A percentile compares a stretch with the other conserved stretches of the same genome.
Evolutionary conservation across 2,329 filamentous ascomycete genomes (phyloP).

Genomic region (Monascus ruber): DNA sequence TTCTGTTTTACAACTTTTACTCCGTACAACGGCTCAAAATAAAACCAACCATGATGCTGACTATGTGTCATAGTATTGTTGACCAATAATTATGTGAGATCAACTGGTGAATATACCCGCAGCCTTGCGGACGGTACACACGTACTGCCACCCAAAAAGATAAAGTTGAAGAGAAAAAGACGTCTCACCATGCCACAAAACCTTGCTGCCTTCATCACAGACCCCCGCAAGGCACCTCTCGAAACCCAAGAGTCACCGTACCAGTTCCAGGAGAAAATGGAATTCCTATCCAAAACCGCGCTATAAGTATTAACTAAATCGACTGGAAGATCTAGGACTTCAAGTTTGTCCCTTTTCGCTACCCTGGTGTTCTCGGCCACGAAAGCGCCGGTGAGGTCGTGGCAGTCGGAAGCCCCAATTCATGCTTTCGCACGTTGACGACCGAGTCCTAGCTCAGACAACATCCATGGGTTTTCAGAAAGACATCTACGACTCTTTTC

Average conservation of each 20-base stretch:
- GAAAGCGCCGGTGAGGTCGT: conserved; percentile 38
- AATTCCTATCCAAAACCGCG: conserved; percentile 24
- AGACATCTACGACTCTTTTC: conserved; percentile 11
- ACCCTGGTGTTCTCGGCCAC: conserved; percentile 28
- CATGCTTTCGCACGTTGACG: conserved; percentile 32
- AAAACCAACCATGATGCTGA: too few relatives aligned
- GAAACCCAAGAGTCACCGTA: conserved; percentile 5
- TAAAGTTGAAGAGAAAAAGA: too few relatives aligned
- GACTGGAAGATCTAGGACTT: conserved; percentile 23
- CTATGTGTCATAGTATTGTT: too few relatives aligned
- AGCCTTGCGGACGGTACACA: too few relatives aligned
- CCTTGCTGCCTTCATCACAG: not conserved
- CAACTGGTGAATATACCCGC: too few relatives aligned
- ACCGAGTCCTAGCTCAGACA: conserved; percentile 30
- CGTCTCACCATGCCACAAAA: not conserved
- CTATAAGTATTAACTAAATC: conserved; percentile 29
- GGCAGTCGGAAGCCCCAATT: conserved; percentile 36
- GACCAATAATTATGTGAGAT: too few relatives aligned
- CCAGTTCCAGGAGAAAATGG: conserved; percentile 12
- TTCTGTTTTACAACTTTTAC: too few relatives aligned
- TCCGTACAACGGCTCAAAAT: too few relatives aligned
- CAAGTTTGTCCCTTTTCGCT: conserved; percentile 14
- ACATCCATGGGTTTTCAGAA: conserved; percentile 6
- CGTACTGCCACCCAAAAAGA: too few relatives aligned
- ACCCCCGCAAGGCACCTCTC: conserved; percentile 1